Conservation (phyloP, 352 stramenopile species). For the Peronospora destructor region DNA sequence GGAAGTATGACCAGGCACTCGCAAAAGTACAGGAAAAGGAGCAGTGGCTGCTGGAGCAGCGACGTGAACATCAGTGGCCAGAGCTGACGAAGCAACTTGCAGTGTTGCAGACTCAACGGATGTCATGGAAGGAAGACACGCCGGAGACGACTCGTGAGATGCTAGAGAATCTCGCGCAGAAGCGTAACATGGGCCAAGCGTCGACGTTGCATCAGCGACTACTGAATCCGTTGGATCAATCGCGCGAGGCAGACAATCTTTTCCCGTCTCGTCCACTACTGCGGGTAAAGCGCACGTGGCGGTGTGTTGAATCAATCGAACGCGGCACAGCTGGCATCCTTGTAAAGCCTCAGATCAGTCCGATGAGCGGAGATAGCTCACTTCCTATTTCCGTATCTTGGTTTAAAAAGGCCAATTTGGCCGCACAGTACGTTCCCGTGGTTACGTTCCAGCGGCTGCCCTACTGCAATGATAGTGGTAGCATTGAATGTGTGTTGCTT, state of each 20-base stretch:
- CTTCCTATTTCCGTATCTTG: conserved; percentile 67
- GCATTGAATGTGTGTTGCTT: conserved; percentile 49
- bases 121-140: conserved; percentile 6
- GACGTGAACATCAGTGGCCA: conserved; percentile 51
- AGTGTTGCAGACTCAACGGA: conserved; percentile 13
- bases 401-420: conserved; percentile 84
- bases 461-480: conserved; percentile 13
- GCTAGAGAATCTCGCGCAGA: conserved; percentile 24
- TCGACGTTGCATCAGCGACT: conserved; percentile 58
- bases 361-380: conserved; percentile 84
- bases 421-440: conserved; percentile 65
- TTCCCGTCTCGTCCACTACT: conserved; percentile 62
- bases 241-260: conserved; percentile 36
- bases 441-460: conserved; percentile 66
- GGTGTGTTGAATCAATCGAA: conserved; percentile 80
- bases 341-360: conserved; percentile 88
- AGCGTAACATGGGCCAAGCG: conserved; percentile 40
- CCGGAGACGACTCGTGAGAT: conserved; percentile 13
- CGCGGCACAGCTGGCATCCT: conserved; percentile 72
- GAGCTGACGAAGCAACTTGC: conserved; percentile 45
- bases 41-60: conserved; percentile 52
- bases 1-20: conserved; percentile 61
- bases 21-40: conserved; percentile 46
- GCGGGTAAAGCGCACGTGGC: conserved; percentile 78
- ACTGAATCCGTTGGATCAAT: conserved; percentile 58